Percentiles rank a stretch among this genome's conserved stretches.
phyloP scores from a whole-genome alignment of 2,329 filamentous ascomycete genomes.

The Keithomyces neogunnii region DNA sequence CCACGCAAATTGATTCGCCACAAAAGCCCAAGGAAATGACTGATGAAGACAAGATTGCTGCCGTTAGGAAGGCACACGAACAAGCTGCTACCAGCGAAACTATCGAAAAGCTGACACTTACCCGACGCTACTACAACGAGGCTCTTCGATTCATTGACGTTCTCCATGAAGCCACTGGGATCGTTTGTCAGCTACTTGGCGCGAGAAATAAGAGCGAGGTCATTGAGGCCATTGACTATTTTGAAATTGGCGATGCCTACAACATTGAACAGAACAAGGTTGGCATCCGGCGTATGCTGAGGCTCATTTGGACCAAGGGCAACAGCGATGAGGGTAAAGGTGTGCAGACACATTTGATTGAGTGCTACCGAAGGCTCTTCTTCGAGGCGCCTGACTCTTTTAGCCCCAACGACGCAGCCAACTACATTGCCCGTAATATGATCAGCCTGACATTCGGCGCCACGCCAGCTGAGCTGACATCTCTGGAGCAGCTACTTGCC shows the following conservation, averaged over 20 bases:
- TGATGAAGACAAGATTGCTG: constrained; percentile 67
- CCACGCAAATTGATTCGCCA: constrained; percentile 68
- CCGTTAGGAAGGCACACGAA: constrained; percentile 71
- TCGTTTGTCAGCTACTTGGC: constrained; percentile 78
- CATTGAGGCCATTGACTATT: constrained; percentile 98
- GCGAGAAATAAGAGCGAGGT: constrained; percentile 98
- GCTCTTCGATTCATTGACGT: constrained; percentile 91
- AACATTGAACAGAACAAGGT: constrained; percentile 88
- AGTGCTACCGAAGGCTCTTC: constrained; percentile 92
- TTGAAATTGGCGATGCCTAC: constrained; percentile 91
- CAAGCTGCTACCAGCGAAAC: constrained; percentile 84
- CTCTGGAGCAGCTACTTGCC: constrained; percentile 84
- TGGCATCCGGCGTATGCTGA: constrained; percentile 90
- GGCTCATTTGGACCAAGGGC: constrained; percentile 97
- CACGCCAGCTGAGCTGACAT: constrained; percentile 89
- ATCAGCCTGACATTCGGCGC: constrained; percentile 96
- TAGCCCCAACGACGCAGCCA: constrained; percentile 80
- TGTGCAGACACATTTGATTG: constrained; percentile 91
- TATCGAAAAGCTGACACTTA: constrained; percentile 79
- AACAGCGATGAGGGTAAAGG: constrained; percentile 99
- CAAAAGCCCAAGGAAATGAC: constrained; percentile 61
- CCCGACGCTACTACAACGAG: constrained; percentile 85
- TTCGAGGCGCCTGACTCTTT: constrained; percentile 91
- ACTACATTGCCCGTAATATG: constrained; percentile 96
- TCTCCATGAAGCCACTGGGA: constrained; percentile 70